A percentile compares a stretch with the other conserved stretches of the same genome.
Evolutionary conservation across 202 grass and related monocot genomes (phyloP).

Genomic region (Musa balbisiana): DNA sequence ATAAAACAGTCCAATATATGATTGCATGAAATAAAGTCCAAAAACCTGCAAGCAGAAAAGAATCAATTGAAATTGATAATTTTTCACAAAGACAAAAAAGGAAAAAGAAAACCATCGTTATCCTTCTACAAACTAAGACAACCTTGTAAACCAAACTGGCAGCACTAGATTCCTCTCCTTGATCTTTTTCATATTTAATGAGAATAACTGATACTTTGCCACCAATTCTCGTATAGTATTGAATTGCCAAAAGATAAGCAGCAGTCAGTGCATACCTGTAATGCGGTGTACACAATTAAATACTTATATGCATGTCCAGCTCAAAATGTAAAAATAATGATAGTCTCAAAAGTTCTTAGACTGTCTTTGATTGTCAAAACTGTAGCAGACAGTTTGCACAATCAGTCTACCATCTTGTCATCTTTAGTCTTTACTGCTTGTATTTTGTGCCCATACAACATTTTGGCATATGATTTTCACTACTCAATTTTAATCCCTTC

Average conservation of each 20-base stretch:
- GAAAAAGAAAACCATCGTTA: not conserved
- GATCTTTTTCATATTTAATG: conserved; percentile 95
- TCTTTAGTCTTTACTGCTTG: too few species aligned
- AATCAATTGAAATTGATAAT: conserved; percentile 13
- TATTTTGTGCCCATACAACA: too few species aligned
- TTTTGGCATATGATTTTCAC: too few species aligned
- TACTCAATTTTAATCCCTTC: too few species aligned
- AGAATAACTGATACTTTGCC: conserved; percentile 85
- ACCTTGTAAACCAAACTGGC: conserved; percentile 99
- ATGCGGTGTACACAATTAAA: conserved; percentile 2
- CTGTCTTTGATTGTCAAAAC: not conserved
- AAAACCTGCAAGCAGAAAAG: conserved; percentile 48
- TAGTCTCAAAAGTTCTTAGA: too few species aligned
- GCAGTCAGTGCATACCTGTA: conserved; percentile 83
- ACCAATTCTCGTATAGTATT: conserved; percentile 94
- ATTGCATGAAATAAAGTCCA: conserved; percentile 98
- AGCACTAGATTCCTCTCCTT: conserved; percentile 89
- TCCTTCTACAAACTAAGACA: conserved; percentile 20
- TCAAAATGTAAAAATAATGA: too few species aligned
- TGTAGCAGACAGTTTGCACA: not conserved
- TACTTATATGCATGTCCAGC: not conserved
- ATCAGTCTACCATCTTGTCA: not conserved
- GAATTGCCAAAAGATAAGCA: conserved; percentile 90
- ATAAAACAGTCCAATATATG: conserved; percentile 98
- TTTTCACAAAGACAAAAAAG: conserved; percentile 3